Percentiles rank a stretch among this genome's conserved stretches.
These are phyloP conservation scores for Malus hybrid DNA, from an alignment of 331 rosid species.

Conservation along the genomic window DNA sequence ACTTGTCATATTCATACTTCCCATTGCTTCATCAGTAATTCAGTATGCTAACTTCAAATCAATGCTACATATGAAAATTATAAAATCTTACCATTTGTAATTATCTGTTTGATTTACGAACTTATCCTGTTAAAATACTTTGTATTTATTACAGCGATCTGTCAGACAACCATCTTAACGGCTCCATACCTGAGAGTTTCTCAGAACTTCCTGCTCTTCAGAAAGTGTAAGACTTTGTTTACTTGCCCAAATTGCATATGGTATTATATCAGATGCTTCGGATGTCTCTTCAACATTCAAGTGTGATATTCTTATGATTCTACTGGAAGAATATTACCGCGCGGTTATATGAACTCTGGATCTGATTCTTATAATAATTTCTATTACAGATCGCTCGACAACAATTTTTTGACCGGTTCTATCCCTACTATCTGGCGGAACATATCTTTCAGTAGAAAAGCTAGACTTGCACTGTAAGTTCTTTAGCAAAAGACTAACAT, in stretches of 20 bases:
- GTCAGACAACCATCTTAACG: constrained; percentile 59
- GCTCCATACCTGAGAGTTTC: constrained; percentile 50
- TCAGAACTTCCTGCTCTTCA: constrained; percentile 57
- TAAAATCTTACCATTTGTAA: not conserved
- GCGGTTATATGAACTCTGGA: not conserved
- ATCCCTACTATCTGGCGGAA: constrained; percentile 51
- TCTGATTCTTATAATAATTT: constrained; percentile 12
- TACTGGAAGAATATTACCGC: no score
- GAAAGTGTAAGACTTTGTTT: constrained; percentile 44
- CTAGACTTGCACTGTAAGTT: constrained; percentile 49
- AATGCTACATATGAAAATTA: not conserved
- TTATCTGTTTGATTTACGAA: not conserved
- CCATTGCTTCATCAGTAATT: not conserved
- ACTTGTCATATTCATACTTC: not conserved
- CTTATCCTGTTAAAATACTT: not conserved
- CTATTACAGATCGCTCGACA: constrained; percentile 42
- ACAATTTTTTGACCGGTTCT: constrained; percentile 46
- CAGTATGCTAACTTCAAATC: not conserved
- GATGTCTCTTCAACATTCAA: no score
- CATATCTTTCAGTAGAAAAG: constrained; percentile 24
- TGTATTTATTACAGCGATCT: constrained; percentile 44
- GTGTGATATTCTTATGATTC: no score
- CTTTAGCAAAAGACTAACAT: not conserved
- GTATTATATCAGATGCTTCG: no score
- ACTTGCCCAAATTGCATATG: not conserved